Base-by-base conservation (phyloP, 2,329 filamentous ascomycete species). In the Annulohypoxylon truncatum region DNA sequence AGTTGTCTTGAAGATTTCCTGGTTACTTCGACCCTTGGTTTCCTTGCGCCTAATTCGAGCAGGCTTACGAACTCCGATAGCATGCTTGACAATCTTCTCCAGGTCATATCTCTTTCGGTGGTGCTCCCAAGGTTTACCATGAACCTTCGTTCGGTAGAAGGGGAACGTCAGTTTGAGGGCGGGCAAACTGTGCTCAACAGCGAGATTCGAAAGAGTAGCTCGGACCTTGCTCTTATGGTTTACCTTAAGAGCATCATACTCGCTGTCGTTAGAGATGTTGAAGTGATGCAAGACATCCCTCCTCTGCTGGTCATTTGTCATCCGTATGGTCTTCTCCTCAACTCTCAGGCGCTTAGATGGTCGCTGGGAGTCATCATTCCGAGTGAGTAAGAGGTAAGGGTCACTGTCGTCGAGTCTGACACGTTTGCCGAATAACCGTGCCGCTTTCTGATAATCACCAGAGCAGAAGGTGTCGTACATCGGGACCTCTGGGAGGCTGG, bases 171-270 rank as follows among this genome's bases (percentile, higher is more conserved):
- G 82, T 75, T 95, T 94, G 74, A 95, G 84, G 9, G 96, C 96
- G 13, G 96, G 95, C 83, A 97, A 85, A 78, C 92, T 94, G 81
- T 99, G 96, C 77, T 99, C 96, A 42, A 99, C 90, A n/a, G 92
- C 90, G 67, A 97, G 89, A 75, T 94, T 95, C 47, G 94, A 93
- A 66, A 99, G 87, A 1, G 93, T 97, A 55, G 94, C 96, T 71
- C 96, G 90, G 66, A 99, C 92, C 79, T 97, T 98, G 84, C 93
- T 94, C 80, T 97, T 93, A 75, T 97, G 94, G 75, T 97, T 98
- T 79, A 97, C 94, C 79, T 98, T 98, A 46, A 99, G 87, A 65
- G 94, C 89, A 75, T 98, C 94, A 77, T 99, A 99, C 1, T 94
- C 94, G 64, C 96, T 92, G 75, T 99, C 96, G 69, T 98, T 98